Percentiles rank a stretch among this genome's conserved stretches.
Evolutionary conservation across 2,329 filamentous ascomycete genomes (phyloP).

Genomic region (Fusarium sp.): DNA sequence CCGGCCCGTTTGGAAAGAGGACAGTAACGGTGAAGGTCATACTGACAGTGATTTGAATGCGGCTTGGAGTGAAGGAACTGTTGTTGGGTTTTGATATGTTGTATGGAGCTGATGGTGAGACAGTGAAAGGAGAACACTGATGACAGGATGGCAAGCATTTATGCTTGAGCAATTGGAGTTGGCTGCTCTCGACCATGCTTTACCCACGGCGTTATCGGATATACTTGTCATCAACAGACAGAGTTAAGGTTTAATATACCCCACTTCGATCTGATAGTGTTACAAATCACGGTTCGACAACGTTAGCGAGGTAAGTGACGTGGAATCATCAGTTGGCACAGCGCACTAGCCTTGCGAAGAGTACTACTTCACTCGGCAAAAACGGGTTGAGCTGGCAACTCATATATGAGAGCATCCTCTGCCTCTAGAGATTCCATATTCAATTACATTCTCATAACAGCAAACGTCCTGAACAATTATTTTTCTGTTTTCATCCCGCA

Average conservation of each 20-base stretch:
- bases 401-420: background rate
- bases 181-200: too few species aligned
- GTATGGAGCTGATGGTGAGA: background rate
- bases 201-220: background rate
- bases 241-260: background rate
- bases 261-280: background rate
- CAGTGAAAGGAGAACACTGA: accelerated
- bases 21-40: background rate
- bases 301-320: background rate
- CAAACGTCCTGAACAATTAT: background rate
- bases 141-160: background rate
- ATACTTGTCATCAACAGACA: background rate
- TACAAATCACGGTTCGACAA: background rate
- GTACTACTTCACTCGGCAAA: background rate
- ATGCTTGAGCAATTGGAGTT: background rate
- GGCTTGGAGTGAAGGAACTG: background rate
- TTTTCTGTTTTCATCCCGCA: accelerated
- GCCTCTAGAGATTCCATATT: background rate
- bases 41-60: background rate
- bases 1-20: background rate
- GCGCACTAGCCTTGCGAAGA: background rate
- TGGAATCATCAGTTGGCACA: background rate
- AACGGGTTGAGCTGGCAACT: background rate
- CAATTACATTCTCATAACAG: background rate
- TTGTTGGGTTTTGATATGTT: too few species aligned